Conservation (phyloP, 2,329 filamentous ascomycete species). For the Colletotrichum eleusines region DNA sequence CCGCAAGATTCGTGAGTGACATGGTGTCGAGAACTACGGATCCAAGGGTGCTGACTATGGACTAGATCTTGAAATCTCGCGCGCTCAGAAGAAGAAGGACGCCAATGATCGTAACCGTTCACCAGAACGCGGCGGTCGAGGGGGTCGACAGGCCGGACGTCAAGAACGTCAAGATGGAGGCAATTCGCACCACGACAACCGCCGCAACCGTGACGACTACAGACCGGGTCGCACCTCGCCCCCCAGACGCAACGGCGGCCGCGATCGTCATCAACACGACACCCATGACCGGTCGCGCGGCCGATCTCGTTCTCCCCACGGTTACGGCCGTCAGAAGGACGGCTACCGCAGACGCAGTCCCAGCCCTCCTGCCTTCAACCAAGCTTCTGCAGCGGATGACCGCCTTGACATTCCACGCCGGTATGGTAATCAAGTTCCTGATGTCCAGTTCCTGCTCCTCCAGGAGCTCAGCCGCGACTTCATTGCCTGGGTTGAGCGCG, state of each 20-base stretch:
- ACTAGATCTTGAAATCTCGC: conserved; percentile 88
- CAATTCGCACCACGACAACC: conserved; percentile 54
- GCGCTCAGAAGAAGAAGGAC: conserved; percentile 83
- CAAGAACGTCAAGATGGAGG: conserved; percentile 64
- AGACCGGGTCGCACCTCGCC: conserved; percentile 71
- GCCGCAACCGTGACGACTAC: conserved; percentile 71
- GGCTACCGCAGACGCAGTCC: conserved; percentile 77
- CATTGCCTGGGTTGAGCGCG: conserved; percentile 82
- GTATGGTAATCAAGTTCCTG: conserved; percentile 81
- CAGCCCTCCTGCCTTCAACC: conserved; percentile 65
- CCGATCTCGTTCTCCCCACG: conserved; percentile 77
- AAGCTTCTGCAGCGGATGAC: conserved; percentile 65
- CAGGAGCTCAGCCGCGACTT: conserved; percentile 85
- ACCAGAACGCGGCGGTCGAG: conserved; percentile 65
- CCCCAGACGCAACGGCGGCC: conserved; percentile 66
- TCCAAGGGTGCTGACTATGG: not conserved
- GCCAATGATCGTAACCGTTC: conserved; percentile 68
- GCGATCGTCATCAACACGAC: conserved; percentile 59
- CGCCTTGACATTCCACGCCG: conserved; percentile 79
- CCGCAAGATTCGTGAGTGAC: conserved; percentile 88
- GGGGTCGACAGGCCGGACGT: conserved; percentile 56
- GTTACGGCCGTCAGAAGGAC: conserved; percentile 58
- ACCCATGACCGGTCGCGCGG: conserved; percentile 61
- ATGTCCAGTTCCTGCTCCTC: conserved; percentile 88
- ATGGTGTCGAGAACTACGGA: conserved; percentile 6